Evolutionary conservation across 352 stramenopile species (phyloP).

Genomic region (Globisporangium takayamanum): DNA sequence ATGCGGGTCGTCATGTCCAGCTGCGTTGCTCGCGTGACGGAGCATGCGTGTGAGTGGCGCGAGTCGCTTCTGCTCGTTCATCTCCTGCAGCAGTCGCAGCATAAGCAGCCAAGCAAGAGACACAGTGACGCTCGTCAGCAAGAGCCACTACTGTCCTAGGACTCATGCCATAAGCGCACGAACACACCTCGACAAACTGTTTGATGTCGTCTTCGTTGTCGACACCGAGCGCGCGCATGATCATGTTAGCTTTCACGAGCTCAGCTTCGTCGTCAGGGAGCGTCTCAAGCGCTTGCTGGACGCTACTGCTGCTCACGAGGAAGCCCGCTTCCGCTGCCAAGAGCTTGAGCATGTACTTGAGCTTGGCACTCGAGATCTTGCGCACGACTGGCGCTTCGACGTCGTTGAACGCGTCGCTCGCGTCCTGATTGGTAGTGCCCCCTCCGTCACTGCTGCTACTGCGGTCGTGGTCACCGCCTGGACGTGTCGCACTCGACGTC

Average conservation of each 20-base stretch:
- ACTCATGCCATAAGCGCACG: background rate
- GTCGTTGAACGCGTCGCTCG: constrained; percentile 42
- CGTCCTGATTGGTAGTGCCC: constrained; percentile 11
- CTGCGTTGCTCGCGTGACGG: constrained; percentile 18
- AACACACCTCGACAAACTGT: constrained; percentile 81
- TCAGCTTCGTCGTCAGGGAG: constrained; percentile 71
- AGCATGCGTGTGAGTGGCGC: constrained; percentile 41
- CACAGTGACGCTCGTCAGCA: too few species aligned
- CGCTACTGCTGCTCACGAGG: constrained; percentile 66
- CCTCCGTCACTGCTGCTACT: constrained; percentile 1
- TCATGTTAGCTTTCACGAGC: constrained; percentile 82
- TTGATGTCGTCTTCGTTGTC: constrained; percentile 86
- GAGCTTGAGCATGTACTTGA: constrained; percentile 88
- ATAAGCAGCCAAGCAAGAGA: background rate
- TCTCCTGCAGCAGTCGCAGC: constrained; percentile 24
- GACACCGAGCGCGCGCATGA: constrained; percentile 82
- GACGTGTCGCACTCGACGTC: background rate
- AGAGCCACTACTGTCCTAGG: background rate
- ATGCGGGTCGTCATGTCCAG: constrained; percentile 3
- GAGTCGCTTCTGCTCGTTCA: constrained; percentile 65
- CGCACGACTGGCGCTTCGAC: constrained; percentile 33
- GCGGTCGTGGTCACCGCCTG: constrained; percentile 7
- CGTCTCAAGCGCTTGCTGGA: constrained; percentile 74
- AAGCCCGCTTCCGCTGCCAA: constrained; percentile 84
- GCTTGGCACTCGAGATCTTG: constrained; percentile 73